Base-by-base conservation (phyloP, 2,329 filamentous ascomycete species). In the Colletotrichum theobromicola region DNA sequence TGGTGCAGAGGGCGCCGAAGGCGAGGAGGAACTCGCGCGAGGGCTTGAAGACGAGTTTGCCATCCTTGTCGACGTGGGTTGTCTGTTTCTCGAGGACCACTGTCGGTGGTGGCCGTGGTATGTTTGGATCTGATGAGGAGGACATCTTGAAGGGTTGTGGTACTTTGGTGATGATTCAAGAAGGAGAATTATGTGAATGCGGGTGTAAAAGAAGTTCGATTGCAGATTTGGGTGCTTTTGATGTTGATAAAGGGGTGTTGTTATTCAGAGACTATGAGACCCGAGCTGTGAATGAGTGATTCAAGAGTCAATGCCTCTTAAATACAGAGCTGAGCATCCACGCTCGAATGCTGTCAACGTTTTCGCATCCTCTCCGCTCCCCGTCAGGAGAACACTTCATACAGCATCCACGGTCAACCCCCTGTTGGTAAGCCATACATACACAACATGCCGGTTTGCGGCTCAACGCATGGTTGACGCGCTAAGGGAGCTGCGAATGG, bases 1-100 rank as follows among this genome's bases (percentile, higher is more conserved):
- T 84, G 60, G 90, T 84, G 9, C 85, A 84, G 37, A 92, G 83
- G 46, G 89, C 88, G 34, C 81, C 76, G 77, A 91, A 90, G 46
- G 87, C 88, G 21, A 90, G 82, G 24, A 84, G 76, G 77, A 89
- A 88, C 28, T 82, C 78, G 26, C 79, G 79, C 10, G 80, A 79
- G 1, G 84, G 81, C 30, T 79, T 80, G 80, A 82, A 84, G 28
- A 78, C 75, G 37, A 76, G 66, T 71, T 77, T 78, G 57, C 74
- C 75, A 68, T 76, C 32, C 42, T 69, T 67, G n/a, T 64, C 73
- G 26, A 63, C 46, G 15, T 53, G 57, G 3, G 64, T 37, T n/a
- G 60, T 67, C 62, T 58, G 30, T 61, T 68, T 35, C n/a, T 60
- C 60, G 26, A 62, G 61, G 32, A 53, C 21, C 60, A 53, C 53